A percentile compares a stretch with the other conserved stretches of the same genome.
Evolutionary conservation across 2,329 filamentous ascomycete genomes (phyloP).

Genomic region (Colletotrichum shisoi): DNA sequence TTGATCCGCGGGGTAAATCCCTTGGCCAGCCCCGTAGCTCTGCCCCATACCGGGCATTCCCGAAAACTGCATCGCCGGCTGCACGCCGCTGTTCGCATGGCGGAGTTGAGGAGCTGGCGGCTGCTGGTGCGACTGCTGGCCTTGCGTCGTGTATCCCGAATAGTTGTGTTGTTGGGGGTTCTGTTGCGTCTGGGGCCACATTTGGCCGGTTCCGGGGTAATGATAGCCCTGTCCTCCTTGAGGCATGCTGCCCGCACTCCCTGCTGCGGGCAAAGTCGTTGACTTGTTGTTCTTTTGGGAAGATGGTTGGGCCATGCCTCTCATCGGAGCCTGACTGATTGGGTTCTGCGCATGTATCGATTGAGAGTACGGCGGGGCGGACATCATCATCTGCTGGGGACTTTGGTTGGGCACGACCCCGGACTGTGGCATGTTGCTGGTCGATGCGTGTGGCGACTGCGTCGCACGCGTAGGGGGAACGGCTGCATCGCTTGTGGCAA

Average conservation of each 20-base stretch:
- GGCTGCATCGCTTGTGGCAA: constrained; percentile 54
- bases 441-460: constrained; percentile 66
- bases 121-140: constrained; percentile 61
- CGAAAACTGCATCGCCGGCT: constrained; percentile 68
- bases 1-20: constrained; percentile 69
- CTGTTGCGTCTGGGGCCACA: constrained; percentile 74
- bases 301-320: constrained; percentile 70
- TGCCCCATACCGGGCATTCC: constrained; percentile 69
- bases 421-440: constrained; percentile 64
- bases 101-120: constrained; percentile 68
- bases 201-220: constrained; percentile 67
- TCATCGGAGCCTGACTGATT: constrained; percentile 75
- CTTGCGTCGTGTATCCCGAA: constrained; percentile 62
- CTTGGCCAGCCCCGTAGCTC: constrained; percentile 64
- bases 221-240: constrained; percentile 66
- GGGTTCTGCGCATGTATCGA: constrained; percentile 75
- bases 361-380: constrained; percentile 72
- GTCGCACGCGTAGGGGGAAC: constrained; percentile 61
- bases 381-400: constrained; percentile 70
- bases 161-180: constrained; percentile 63
- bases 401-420: constrained; percentile 68
- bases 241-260: constrained; percentile 55
- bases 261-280: constrained; percentile 64
- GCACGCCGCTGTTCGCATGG: constrained; percentile 64
- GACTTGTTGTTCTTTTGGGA: constrained; percentile 72